Evolutionary conservation across 305 asterid species (phyloP), one percentile per base, ranked within the genome.

Genomic region (Euphrasia arctica): DNA sequence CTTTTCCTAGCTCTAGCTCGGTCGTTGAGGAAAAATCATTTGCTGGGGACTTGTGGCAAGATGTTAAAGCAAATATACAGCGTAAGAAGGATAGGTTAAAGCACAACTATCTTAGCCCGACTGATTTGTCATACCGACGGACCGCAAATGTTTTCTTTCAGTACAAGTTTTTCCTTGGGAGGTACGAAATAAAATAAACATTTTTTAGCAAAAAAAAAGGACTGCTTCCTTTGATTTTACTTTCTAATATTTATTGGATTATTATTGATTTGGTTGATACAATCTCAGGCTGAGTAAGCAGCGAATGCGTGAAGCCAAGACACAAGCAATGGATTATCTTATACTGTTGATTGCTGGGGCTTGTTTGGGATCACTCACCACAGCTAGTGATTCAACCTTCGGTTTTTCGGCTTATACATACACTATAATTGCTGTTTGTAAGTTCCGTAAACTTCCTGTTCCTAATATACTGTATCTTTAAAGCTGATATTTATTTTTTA

Each of bases 21-120:
- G 73, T 55, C 9, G 61, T 70, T 4, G 92, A 77, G 74, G 97
- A 92, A 63, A 83, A 73, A 60, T 87, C 98, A 31, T 89, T 92
- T 72, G 93, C 93, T 45, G 95, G 93, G 49, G 96, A 89, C 75
- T 80, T 92, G 54, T 89, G 97, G 98, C 95, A 81, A 75, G 98
- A 92, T 71, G 85, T 89, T 74, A 89, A 74, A 78, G 84, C 80
- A 57, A 85, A 85, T 62, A 85, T 92, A 71, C 88, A 87, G 78
- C 66, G 78, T 67, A 75, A 74, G 56, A 83, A 85, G 43, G 97
- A 92, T 70, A 75, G 80, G 74, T 71, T 92, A 74, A 80, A 80
- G 22, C 97, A 84, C 77, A 89, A 87, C 64, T 92, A 89, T 79
- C 64, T 92, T 78, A 82, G 74, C 72, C 76, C 97, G 12, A 75